phyloP scores from a whole-genome alignment of 768 basidiomycete genomes.

The Lentinula raphanica region DNA sequence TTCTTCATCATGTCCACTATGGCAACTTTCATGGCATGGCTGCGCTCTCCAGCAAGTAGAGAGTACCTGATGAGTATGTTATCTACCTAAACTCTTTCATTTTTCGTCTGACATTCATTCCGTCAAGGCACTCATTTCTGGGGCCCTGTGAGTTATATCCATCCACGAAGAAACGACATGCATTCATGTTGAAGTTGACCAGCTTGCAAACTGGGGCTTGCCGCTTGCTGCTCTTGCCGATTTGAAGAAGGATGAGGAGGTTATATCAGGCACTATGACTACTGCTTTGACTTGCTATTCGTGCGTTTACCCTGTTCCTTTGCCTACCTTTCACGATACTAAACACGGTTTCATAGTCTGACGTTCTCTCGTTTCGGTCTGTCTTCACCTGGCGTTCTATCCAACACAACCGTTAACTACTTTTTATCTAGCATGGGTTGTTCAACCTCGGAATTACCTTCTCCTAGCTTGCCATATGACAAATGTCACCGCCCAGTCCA shows the following conservation, averaged over 20 bases:
- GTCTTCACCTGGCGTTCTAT: slow-evolving; percentile 17
- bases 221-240: slow-evolving; percentile 91
- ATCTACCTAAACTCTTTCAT: not conserved
- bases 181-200: slow-evolving; percentile 6
- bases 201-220: slow-evolving; percentile 99
- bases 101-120: slow-evolving; percentile 7
- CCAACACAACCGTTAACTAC: slow-evolving; percentile 2
- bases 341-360: slow-evolving; percentile 28
- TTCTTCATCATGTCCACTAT: slow-evolving; percentile 25
- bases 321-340: slow-evolving; percentile 6
- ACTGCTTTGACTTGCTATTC: slow-evolving; percentile 87
- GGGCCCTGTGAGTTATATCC: slow-evolving; percentile 75
- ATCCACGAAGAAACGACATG: not conserved
- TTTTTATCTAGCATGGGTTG: slow-evolving; percentile 71
- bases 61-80: slow-evolving; percentile 93
- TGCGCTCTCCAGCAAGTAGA: slow-evolving; percentile 85
- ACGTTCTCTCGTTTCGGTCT: slow-evolving; percentile 96
- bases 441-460: slow-evolving; percentile 93
- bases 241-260: slow-evolving; percentile 88
- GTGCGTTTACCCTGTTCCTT: slow-evolving; percentile 47
- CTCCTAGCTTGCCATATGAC: slow-evolving; percentile 92
- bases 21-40: slow-evolving; percentile 82
- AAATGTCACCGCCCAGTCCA: slow-evolving; percentile 79
- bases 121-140: slow-evolving; percentile 89
- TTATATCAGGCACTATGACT: slow-evolving; percentile 97